Base-by-base conservation (phyloP, 2,329 filamentous ascomycete species). In the Apiospora malaysiana region DNA sequence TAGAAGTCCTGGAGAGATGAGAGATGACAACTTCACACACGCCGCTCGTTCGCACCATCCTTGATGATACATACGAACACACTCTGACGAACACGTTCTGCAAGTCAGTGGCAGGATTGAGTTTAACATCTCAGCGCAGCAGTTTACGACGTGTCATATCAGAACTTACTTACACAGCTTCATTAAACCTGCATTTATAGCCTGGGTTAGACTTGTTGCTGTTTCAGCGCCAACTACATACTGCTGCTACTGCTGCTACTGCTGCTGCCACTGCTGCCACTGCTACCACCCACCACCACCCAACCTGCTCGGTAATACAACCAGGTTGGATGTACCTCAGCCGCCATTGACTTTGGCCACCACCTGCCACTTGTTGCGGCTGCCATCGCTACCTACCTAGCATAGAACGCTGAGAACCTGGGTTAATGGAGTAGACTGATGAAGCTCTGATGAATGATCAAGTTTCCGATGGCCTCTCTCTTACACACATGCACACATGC, bases 131-230 rank as follows among this genome's bases (percentile, higher is more conserved):
- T 63, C 56, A 63, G 32, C 56, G 56, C 56, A 40, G 27, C 56
- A 63, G 27, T n/a, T 63, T 40, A 63, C 56, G 56, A 63, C 56
- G 56, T 63, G 56, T 63, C 56, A 63, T 40, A 63, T n/a, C 56
- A 63, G 18, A 40, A 40, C 56, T 18, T 40, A 14, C 56, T 32
- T 63, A 8, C 56, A 63, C n/a, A 23, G 32, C 56, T 63, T 63
- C 56, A 63, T 63, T 63, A 63, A 63, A 63, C 56, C 56, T 63
- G 56, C 56, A 63, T 37, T 23, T 68, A 68, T 68, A 68, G 46
- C 66, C 66, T 32, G 66, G 66, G 42, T 68, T 37, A 47, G 18
- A 47, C 43, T 47, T 68, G 66, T 68, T 43, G 66, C 25, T 47
- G 66, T 68, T 68, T 68, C 66, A 67, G 51, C 51, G 51, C 51